Conservation (phyloP, 1,284 basidiomycete genomes). For the Leccinum brunneo-olivaceum region DNA sequence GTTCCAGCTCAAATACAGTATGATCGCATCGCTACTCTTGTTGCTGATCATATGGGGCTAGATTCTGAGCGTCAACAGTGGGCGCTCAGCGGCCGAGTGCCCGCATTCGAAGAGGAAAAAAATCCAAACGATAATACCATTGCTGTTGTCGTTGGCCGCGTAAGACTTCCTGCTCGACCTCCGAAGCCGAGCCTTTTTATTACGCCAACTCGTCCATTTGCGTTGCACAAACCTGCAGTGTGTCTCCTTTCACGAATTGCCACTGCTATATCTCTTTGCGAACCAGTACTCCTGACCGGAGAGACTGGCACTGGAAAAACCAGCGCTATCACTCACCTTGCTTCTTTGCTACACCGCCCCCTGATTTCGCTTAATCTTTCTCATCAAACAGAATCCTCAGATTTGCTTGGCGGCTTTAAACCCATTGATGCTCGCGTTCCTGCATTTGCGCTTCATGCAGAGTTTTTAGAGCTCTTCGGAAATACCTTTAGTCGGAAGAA, state of each 20-base stretch:
- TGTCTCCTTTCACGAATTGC: constrained; percentile 79
- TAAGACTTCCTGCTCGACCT: constrained; percentile 43
- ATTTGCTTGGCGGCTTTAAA: constrained; percentile 93
- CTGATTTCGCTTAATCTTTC: constrained; percentile 91
- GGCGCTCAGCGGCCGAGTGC: constrained; percentile 52
- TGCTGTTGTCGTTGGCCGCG: constrained; percentile 54
- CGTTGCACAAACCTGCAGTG: constrained; percentile 84
- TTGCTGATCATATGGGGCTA: constrained; percentile 65
- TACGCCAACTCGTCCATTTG: constrained; percentile 61
- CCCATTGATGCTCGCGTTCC: constrained; percentile 84
- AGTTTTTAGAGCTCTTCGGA: constrained; percentile 81
- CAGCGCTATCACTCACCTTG: constrained; percentile 84
- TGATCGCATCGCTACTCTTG: constrained; percentile 42
- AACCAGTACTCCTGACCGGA: constrained; percentile 90
- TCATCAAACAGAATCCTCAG: constrained; percentile 94
- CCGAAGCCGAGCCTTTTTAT: constrained; percentile 33
- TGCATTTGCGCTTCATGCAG: constrained; percentile 68
- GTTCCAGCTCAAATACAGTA: constrained; percentile 46
- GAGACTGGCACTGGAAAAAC: constrained; percentile 99
- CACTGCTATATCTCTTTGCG: constrained; percentile 65
- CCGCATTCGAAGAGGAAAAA: constrained; percentile 64
- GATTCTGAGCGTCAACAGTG: constrained; percentile 53
- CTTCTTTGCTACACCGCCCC: constrained; percentile 70
- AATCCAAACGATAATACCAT: constrained; percentile 54
- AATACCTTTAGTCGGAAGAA: constrained; percentile 86